Percentiles rank a stretch among this genome's conserved stretches.
phyloP scores from a whole-genome alignment of 2,329 filamentous ascomycete species.

The Chrysoporthe puriensis region DNA sequence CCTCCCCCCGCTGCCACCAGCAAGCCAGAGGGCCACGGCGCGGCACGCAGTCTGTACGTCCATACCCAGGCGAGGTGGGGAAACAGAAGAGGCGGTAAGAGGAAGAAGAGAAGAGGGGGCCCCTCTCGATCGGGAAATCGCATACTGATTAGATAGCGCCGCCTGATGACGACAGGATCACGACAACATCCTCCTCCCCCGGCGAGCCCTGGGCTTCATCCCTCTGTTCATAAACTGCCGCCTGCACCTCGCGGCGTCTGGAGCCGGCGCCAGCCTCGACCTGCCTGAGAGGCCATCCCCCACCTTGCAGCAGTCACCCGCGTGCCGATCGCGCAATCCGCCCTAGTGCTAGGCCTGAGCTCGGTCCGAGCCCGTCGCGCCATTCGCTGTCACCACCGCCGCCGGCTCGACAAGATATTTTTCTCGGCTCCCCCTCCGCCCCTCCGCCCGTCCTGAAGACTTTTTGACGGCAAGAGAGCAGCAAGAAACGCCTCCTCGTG shows the following conservation, averaged over 20 bases:
- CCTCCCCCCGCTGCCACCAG: no score
- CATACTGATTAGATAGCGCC: not conserved
- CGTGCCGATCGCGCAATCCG: slow-evolving; percentile 26
- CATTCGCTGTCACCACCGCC: not conserved
- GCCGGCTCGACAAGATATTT: not conserved
- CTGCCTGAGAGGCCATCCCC: not conserved
- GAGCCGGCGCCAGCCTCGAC: not conserved
- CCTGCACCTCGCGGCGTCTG: not conserved
- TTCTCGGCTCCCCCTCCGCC: not conserved
- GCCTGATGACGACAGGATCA: not conserved
- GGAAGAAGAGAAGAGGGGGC: not conserved
- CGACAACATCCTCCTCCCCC: not conserved
- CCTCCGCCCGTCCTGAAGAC: no score
- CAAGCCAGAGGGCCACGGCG: no score
- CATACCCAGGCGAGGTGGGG: no score
- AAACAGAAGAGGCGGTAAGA: no score
- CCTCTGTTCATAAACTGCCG: not conserved
- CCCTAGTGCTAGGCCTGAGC: slow-evolving; percentile 12
- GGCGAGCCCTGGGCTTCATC: not conserved
- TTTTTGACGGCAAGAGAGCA: no score
- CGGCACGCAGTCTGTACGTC: no score
- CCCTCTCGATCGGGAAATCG: not conserved
- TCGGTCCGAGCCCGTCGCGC: not conserved
- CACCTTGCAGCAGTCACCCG: slow-evolving; percentile 3
- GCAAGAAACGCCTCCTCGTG: no score